Evolutionary conservation across 2,329 filamentous ascomycete genomes (phyloP).

Genomic region (Epichloe scottii): DNA sequence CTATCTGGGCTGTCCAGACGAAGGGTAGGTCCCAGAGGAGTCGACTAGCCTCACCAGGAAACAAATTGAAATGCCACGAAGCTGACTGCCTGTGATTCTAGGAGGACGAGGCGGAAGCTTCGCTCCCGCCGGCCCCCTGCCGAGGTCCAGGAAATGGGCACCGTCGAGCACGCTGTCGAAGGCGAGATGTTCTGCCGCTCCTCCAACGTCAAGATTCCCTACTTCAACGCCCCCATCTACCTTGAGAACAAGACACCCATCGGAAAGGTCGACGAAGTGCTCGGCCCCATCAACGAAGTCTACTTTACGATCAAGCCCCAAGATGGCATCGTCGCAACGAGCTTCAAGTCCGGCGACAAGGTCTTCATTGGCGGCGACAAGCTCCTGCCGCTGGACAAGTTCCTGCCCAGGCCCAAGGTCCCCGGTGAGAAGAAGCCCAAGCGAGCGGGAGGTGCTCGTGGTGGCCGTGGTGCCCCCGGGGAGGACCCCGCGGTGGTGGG

Average conservation of each 20-base stretch:
- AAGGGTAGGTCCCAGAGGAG: too few relatives aligned
- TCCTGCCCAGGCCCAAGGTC: conserved; percentile 86
- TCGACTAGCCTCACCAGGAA: too few relatives aligned
- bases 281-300: conserved; percentile 94
- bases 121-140: conserved; percentile 10
- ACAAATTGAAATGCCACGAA: not conserved
- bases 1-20: too few relatives aligned
- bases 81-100: not conserved
- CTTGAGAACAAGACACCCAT: conserved; percentile 96
- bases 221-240: conserved; percentile 98
- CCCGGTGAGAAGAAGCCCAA: conserved; percentile 49
- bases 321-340: conserved; percentile 88
- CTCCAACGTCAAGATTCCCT: conserved; percentile 88
- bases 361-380: conserved; percentile 95
- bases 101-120: conserved; percentile 11
- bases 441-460: conserved; percentile 43
- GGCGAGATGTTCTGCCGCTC: conserved; percentile 97
- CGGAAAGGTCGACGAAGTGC: conserved; percentile 95
- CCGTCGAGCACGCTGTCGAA: conserved; percentile 87
- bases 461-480: conserved; percentile 13
- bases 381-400: conserved; percentile 86
- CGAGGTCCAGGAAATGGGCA: conserved; percentile 60
- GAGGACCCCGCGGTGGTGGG: conserved; percentile 10
- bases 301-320: conserved; percentile 97
- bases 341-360: conserved; percentile 93